Conservation (phyloP, 2,329 filamentous ascomycete species). For the Fusarium penzigii region DNA sequence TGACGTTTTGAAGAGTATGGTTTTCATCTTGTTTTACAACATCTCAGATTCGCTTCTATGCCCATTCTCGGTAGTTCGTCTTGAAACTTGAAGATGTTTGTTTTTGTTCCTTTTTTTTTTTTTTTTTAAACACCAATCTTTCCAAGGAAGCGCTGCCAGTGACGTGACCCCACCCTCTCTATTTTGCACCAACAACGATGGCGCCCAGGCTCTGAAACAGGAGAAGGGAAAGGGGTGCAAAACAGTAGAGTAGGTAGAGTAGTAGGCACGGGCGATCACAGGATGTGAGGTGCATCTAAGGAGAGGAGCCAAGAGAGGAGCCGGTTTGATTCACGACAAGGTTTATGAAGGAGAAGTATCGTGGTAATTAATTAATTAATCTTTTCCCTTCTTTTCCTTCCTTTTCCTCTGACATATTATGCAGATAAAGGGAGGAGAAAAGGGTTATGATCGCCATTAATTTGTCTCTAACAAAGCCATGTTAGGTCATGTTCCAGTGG, state of each 20-base stretch:
- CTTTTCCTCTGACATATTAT: too few relatives aligned
- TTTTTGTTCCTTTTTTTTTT: too few relatives aligned
- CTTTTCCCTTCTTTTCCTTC: not conserved
- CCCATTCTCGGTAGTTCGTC: too few relatives aligned
- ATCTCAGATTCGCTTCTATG: too few relatives aligned
- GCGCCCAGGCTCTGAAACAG: slow-evolving; percentile 27
- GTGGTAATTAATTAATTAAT: not conserved
- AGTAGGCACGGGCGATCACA: not conserved
- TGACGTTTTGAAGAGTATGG: too few relatives aligned
- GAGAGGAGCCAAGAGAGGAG: slow-evolving; percentile 1
- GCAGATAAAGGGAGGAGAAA: slow-evolving; percentile 1
- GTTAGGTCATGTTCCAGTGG: slow-evolving; percentile 8
- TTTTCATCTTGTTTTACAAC: too few relatives aligned
- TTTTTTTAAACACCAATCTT: too few relatives aligned
- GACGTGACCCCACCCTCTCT: too few relatives aligned
- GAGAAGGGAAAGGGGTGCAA: slow-evolving; percentile 17
- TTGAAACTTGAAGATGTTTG: too few relatives aligned
- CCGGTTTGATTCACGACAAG: slow-evolving; percentile 7
- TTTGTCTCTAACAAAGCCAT: slow-evolving; percentile 20
- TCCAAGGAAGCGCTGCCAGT: too few relatives aligned
- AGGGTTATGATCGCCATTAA: slow-evolving; percentile 4
- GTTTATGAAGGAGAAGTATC: not conserved
- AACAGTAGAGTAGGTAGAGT: slow-evolving; percentile 15
- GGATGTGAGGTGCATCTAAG: too few relatives aligned
- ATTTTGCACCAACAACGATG: too few relatives aligned